Conservation (phyloP, 2,329 filamentous ascomycete species). For the Penicillium sp. region DNA sequence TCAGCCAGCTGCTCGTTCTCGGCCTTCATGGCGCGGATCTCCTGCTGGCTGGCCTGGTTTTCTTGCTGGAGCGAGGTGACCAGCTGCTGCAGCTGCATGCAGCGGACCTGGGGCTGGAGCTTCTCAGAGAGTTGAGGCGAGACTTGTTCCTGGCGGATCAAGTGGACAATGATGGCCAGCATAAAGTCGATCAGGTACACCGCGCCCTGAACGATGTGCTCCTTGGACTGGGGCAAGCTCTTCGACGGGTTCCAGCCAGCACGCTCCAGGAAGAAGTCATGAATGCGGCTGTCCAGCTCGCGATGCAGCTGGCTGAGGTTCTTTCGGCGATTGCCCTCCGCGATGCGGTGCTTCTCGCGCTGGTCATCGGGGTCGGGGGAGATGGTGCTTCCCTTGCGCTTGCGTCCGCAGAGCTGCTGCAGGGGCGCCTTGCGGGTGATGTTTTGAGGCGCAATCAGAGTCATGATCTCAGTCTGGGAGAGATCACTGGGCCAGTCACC, state of each 20-base stretch:
- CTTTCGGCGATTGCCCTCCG: constrained; percentile 41
- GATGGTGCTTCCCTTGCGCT: constrained; percentile 37
- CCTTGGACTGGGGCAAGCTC: constrained; percentile 42
- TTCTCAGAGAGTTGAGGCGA: constrained; percentile 38
- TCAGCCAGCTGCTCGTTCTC: constrained; percentile 38
- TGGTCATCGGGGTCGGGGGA: constrained; percentile 37
- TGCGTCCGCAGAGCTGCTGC: constrained; percentile 41
- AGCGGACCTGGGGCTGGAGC: constrained; percentile 39
- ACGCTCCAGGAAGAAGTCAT: constrained; percentile 40
- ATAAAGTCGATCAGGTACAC: constrained; percentile 42
- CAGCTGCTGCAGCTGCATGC: constrained; percentile 40
- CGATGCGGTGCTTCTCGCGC: constrained; percentile 42
- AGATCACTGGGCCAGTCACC: constrained; percentile 37
- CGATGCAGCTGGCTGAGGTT: constrained; percentile 41
- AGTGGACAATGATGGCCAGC: constrained; percentile 36
- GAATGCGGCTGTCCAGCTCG: constrained; percentile 38
- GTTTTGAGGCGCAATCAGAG: constrained; percentile 36
- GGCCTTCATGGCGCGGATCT: constrained; percentile 35
- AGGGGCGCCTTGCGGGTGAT: constrained; percentile 41
- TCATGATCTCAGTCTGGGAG: constrained; percentile 34
- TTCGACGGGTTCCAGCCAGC: constrained; percentile 43
- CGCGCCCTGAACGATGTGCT: constrained; percentile 41
- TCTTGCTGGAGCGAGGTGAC: constrained; percentile 37
- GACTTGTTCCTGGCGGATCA: constrained; percentile 38
- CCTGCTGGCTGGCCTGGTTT: constrained; percentile 35